Base-by-base conservation (phyloP, 2,329 filamentous ascomycete species). In the Pseudopyrenochaeta lycopersici region DNA sequence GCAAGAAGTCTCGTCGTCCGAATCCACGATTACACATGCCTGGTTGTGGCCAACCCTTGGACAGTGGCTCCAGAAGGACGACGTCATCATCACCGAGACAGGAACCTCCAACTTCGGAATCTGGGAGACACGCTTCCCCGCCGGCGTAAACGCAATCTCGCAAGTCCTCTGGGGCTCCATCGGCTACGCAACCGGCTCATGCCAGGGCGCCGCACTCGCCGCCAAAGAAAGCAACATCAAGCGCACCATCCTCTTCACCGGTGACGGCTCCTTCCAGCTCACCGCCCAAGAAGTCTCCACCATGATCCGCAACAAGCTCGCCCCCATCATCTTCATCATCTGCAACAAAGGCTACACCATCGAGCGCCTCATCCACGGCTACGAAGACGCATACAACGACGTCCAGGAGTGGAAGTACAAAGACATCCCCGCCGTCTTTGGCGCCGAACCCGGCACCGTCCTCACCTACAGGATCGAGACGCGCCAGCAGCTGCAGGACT, bases 331-430 rank as follows among this genome's bases (percentile, higher is more conserved):
- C 58, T 94, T 96, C 73, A 82, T 95, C 58, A 89, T 96, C 63
- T 92, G 90, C 82, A 96, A 96, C 73, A 86, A 93, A 35, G 92
- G 92, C 10, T 96, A 90, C 78, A 95, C 92, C 9, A 95, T 96
- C 72, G 92, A 97, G 78, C 87, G 92, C 27, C 90, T 86, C 73
- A 96, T 96, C 67, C 92, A 96, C 75, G 91, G 91, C 47, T 89
- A 89, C 86, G 81, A 92, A 7, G 90, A 85, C 29, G 73, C 71
- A 21, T 96, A 96, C 80, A 96, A 97, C 70, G 90, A 96, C 70
- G 88, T 96, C 51, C 82, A 85, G 53, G 75, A 80, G 10, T 96
- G 92, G 92, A 82, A 88, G 45, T 90, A 88, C 80, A 86, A 85
- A 72, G 85, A 87, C 17, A 76, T 92, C 0, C 84, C 90, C 2